Evolutionary conservation across 2,329 filamentous ascomycete species (phyloP).

Genomic region (Aphanocladium album): DNA sequence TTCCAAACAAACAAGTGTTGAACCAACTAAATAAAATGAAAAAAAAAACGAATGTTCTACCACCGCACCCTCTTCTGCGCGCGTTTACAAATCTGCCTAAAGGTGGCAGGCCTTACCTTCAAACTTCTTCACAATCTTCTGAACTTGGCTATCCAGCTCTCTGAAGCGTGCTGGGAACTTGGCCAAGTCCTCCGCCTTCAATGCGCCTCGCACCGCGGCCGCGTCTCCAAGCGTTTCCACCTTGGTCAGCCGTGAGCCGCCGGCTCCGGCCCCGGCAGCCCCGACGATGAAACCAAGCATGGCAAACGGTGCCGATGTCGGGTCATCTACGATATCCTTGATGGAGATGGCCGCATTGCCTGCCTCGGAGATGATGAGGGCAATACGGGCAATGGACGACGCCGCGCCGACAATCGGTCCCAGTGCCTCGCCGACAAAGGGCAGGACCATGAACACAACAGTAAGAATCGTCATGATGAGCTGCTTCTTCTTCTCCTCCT

Average conservation of each 20-base stretch:
- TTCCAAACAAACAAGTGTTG: no score
- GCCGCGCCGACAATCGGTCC: neutral
- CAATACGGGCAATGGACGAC: neutral
- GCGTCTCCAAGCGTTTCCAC: neutral
- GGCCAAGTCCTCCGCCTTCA: neutral
- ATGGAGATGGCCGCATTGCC: conserved; percentile 21
- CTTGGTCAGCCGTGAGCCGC: neutral
- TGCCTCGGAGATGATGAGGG: conserved; percentile 17
- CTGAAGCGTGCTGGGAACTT: neutral
- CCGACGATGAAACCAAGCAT: conserved; percentile 21
- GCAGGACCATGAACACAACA: conserved; percentile 42
- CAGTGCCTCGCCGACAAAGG: conserved; percentile 20
- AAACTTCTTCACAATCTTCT: neutral
- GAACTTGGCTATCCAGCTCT: neutral
- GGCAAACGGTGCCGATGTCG: conserved; percentile 22
- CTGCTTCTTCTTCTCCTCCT: conserved; percentile 19
- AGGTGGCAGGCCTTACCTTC: no score
- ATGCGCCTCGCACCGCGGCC: neutral
- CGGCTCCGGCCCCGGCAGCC: neutral
- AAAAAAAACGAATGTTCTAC: no score
- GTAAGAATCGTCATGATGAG: conserved; percentile 33
- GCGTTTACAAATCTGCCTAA: no score
- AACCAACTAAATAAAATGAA: no score
- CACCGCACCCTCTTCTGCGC: no score
- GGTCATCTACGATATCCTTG: conserved; percentile 20